Evolutionary conservation across 768 basidiomycete genomes (phyloP).

Genomic region (Trametes villosa): DNA sequence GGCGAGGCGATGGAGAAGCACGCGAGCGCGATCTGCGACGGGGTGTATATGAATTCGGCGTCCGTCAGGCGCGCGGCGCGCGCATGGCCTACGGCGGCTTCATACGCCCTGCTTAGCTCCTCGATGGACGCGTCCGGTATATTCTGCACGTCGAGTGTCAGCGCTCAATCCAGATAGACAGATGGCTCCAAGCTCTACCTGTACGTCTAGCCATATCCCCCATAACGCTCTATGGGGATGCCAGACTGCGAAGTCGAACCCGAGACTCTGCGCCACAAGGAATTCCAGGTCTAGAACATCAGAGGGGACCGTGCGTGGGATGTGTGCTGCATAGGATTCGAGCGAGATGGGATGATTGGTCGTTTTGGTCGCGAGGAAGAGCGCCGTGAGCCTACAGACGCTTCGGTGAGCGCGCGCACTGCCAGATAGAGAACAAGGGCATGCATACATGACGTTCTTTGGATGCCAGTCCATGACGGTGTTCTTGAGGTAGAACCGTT

Average conservation of each 20-base stretch:
- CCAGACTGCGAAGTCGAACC: conserved; percentile 94
- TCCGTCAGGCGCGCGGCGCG: conserved; percentile 88
- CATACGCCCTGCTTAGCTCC: conserved; percentile 60
- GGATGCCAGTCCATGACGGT: conserved; percentile 99
- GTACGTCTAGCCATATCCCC: conserved; percentile 88
- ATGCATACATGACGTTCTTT: conserved; percentile 98
- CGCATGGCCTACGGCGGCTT: conserved; percentile 66
- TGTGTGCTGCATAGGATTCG: conserved; percentile 80
- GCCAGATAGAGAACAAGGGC: conserved; percentile 30
- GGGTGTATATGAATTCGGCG: conserved; percentile 88
- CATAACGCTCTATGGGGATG: conserved; percentile 87
- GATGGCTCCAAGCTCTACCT: too few species aligned
- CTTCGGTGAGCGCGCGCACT: conserved; percentile 4
- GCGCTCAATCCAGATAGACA: too few species aligned
- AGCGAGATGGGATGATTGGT: conserved; percentile 93
- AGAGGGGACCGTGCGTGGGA: conserved; percentile 77
- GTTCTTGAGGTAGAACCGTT: conserved; percentile 96
- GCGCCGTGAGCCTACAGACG: conserved; percentile 78
- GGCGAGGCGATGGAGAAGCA: conserved; percentile 70
- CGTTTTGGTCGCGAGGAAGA: conserved; percentile 96
- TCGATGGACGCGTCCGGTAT: conserved; percentile 56
- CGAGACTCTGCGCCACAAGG: conserved; percentile 90
- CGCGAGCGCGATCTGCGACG: conserved; percentile 91
- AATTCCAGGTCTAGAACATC: conserved; percentile 96
- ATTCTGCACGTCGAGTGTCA: conserved; percentile 45